These are phyloP conservation scores for Zygotorulaspora florentina DNA, from an alignment of 805 yeast species.

Conservation along the genomic window DNA sequence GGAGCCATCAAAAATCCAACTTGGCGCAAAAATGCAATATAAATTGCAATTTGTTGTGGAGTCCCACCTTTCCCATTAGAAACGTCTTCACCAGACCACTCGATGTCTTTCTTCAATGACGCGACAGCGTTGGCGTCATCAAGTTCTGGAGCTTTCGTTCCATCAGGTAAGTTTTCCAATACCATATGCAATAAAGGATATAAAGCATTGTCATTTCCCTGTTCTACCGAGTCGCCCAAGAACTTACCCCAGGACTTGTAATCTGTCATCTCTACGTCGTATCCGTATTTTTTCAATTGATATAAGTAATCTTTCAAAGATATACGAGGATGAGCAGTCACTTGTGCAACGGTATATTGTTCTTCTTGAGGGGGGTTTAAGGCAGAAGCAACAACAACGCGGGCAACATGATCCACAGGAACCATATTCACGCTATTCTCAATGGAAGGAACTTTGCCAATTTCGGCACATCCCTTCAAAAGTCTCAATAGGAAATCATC, in stretches of 20 bases:
- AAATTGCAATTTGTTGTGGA: constrained; percentile 59
- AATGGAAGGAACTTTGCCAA: constrained; percentile 83
- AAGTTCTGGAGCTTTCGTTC: constrained; percentile 91
- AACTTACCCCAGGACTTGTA: constrained; percentile 76
- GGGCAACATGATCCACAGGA: constrained; percentile 97
- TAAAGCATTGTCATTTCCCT: constrained; percentile 74
- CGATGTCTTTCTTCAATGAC: constrained; percentile 58
- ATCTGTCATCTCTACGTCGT: constrained; percentile 53
- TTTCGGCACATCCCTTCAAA: constrained; percentile 89
- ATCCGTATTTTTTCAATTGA: constrained; percentile 66
- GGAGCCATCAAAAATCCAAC: constrained; percentile 79
- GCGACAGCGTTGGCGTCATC: constrained; percentile 79
- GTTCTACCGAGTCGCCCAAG: constrained; percentile 73
- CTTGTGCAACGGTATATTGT: constrained; percentile 75
- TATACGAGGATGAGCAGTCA: constrained; percentile 95
- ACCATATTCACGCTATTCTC: constrained; percentile 89
- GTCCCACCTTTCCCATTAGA: constrained; percentile 76
- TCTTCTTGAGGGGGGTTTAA: constrained; percentile 61
- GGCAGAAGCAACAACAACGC: constrained; percentile 79
- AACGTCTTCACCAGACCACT: constrained; percentile 61
- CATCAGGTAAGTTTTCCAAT: constrained; percentile 83
- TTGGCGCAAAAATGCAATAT: constrained; percentile 72
- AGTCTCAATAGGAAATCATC: constrained; percentile 94
- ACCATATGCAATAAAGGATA: constrained; percentile 94
- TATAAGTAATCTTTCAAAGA: constrained; percentile 71